Evolutionary conservation across 768 basidiomycete species (phyloP).

Genomic region (Auricularia heimuer): DNA sequence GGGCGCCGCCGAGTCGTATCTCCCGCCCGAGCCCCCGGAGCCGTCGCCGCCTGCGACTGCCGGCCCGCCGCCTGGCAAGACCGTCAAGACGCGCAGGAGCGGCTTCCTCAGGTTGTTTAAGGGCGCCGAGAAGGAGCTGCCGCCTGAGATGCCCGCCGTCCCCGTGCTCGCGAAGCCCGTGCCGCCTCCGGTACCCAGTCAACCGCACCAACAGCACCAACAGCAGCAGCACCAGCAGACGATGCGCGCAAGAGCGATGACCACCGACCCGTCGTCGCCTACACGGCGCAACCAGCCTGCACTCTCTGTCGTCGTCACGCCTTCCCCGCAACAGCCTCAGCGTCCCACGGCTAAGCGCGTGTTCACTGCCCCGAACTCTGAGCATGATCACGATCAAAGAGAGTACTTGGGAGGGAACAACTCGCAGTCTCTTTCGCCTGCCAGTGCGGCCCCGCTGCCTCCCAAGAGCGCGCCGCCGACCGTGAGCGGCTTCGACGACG

Average conservation of each 20-base stretch:
- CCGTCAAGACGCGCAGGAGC: slow-evolving; percentile 68
- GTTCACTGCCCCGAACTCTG: background rate
- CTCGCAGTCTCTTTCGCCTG: background rate
- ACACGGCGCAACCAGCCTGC: background rate
- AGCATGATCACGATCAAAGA: background rate
- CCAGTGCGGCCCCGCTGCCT: background rate
- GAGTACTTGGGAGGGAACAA: background rate
- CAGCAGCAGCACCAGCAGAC: background rate
- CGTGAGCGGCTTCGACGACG: slow-evolving; percentile 44
- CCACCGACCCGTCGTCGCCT: background rate
- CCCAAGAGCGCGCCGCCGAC: slow-evolving; percentile 61
- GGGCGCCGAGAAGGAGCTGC: slow-evolving; percentile 33
- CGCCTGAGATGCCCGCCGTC: slow-evolving; percentile 50
- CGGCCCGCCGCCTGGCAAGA: slow-evolving; percentile 27
- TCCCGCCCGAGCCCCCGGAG: slow-evolving; percentile 15
- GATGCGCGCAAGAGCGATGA: background rate
- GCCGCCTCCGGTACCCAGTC: background rate
- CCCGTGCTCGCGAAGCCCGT: slow-evolving; percentile 20
- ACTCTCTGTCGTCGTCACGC: slow-evolving; percentile 2
- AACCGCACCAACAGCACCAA: background rate
- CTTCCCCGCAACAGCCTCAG: background rate
- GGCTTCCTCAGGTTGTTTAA: slow-evolving; percentile 74
- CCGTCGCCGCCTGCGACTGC: background rate
- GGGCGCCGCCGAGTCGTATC: background rate
- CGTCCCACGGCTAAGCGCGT: background rate